These are phyloP conservation scores for Neophaeococcomyces aloes DNA, from an alignment of 2,329 filamentous ascomycete species.

Conservation along the genomic window DNA sequence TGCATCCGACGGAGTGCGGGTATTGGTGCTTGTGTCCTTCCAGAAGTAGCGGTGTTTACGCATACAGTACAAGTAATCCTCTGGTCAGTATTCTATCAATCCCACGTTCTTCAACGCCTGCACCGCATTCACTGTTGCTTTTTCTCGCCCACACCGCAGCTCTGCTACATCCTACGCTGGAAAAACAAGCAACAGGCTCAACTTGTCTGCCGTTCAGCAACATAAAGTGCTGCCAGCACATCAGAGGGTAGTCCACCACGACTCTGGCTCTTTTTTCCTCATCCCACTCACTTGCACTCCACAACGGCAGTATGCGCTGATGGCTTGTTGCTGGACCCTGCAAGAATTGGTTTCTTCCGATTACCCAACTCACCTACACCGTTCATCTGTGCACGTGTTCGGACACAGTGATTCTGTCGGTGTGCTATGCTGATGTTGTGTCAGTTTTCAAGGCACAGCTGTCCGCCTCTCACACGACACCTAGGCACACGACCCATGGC, in stretches of 20 bases:
- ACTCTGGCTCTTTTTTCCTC: neutral
- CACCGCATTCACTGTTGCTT: neutral
- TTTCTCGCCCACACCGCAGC: neutral
- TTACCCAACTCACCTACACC: neutral
- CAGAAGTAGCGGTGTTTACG: no score
- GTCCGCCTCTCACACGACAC: conserved; percentile 2
- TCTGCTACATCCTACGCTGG: neutral
- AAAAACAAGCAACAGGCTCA: neutral
- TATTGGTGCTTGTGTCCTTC: no score
- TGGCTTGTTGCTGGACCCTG: neutral
- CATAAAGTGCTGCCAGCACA: conserved; percentile 2
- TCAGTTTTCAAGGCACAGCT: neutral
- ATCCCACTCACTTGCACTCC: neutral
- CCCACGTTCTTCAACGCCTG: neutral
- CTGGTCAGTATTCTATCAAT: no score
- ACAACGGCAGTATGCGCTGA: conserved; percentile 4
- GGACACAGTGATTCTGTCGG: neutral
- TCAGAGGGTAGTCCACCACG: neutral
- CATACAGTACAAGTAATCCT: no score
- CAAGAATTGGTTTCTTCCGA: neutral
- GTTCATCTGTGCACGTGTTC: conserved; percentile 3
- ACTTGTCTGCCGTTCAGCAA: neutral
- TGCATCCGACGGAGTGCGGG: neutral
- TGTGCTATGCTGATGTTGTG: neutral
- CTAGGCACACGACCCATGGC: conserved; percentile 4